phyloP scores from a whole-genome alignment of 1,139 yeast species.

The Geotrichum siamense region DNA sequence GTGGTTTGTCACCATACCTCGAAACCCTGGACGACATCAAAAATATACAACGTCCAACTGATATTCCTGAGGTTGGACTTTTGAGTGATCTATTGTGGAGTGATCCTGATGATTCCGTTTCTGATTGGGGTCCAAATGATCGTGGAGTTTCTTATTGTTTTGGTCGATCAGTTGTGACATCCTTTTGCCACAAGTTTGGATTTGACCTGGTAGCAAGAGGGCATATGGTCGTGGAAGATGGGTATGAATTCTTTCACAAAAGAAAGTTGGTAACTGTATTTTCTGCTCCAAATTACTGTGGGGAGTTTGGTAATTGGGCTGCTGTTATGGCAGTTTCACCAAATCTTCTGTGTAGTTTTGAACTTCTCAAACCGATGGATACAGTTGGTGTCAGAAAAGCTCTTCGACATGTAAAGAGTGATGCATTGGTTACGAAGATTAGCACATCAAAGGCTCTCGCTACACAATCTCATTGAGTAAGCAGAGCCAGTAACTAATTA shows the following conservation, averaged over 20 bases:
- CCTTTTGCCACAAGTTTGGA: slow-evolving; percentile 60
- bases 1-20: slow-evolving; percentile 10
- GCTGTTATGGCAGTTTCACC: slow-evolving; percentile 83
- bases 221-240: slow-evolving; percentile 92
- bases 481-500: background rate
- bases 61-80: slow-evolving; percentile 76
- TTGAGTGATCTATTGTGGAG: slow-evolving; percentile 83
- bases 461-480: background rate
- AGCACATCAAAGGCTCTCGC: slow-evolving; percentile 3
- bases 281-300: slow-evolving; percentile 87
- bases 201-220: slow-evolving; percentile 80
- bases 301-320: slow-evolving; percentile 86
- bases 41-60: slow-evolving; percentile 71
- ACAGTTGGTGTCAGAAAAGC: slow-evolving; percentile 17
- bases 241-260: slow-evolving; percentile 77
- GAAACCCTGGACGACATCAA: slow-evolving; percentile 38
- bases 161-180: slow-evolving; percentile 64
- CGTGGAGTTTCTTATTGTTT: slow-evolving; percentile 82
- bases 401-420: slow-evolving; percentile 12
- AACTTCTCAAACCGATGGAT: slow-evolving; percentile 57
- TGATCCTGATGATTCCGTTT: slow-evolving; percentile 65
- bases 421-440: slow-evolving; percentile 15
- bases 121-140: slow-evolving; percentile 75
- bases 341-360: slow-evolving; percentile 73
- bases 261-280: slow-evolving; percentile 75